phyloP scores from a whole-genome alignment of 177 flowering plant genomes.

The Vitis hybrid region DNA sequence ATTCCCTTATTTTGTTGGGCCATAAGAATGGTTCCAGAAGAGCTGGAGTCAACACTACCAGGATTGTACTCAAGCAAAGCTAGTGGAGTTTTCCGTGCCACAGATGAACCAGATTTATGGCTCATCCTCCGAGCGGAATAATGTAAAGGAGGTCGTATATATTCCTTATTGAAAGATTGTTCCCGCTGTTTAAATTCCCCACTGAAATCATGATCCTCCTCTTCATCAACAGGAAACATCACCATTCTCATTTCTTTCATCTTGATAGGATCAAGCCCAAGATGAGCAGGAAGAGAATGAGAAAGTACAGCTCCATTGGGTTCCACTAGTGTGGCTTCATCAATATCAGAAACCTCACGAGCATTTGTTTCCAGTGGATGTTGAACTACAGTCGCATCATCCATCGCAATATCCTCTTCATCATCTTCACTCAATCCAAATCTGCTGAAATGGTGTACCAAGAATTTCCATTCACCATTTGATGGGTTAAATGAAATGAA shows the following conservation, averaged over 20 bases:
- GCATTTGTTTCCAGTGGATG: slow-evolving; percentile 38
- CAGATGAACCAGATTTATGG: slow-evolving; percentile 46
- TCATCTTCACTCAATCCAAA: slow-evolving; percentile 90
- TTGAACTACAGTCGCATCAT: slow-evolving; percentile 45
- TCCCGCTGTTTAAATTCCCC: slow-evolving; percentile 34
- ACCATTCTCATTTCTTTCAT: slow-evolving; percentile 91
- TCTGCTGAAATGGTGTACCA: slow-evolving; percentile 89
- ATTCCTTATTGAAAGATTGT: slow-evolving; percentile 36
- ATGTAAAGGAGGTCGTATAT: slow-evolving; percentile 41
- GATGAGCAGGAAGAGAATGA: slow-evolving; percentile 96
- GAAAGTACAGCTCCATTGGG: slow-evolving; percentile 46
- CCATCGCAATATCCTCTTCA: slow-evolving; percentile 78
- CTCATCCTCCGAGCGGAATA: slow-evolving; percentile 31
- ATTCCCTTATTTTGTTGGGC: slow-evolving; percentile 59
- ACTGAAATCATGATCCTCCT: slow-evolving; percentile 26
- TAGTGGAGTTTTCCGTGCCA: slow-evolving; percentile 68
- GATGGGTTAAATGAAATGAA: slow-evolving; percentile 68
- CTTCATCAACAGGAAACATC: slow-evolving; percentile 77
- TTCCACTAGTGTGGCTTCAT: slow-evolving; percentile 40
- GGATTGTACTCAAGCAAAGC: slow-evolving; percentile 73
- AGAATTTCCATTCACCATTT: slow-evolving; percentile 80
- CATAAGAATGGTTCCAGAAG: slow-evolving; percentile 69
- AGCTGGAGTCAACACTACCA: slow-evolving; percentile 40
- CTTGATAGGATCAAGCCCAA: slow-evolving; percentile 89
- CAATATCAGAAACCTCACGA: slow-evolving; percentile 43